Evolutionary conservation across 2,329 filamentous ascomycete species (phyloP).

Genomic region (Acephala macrosclerotiorum): DNA sequence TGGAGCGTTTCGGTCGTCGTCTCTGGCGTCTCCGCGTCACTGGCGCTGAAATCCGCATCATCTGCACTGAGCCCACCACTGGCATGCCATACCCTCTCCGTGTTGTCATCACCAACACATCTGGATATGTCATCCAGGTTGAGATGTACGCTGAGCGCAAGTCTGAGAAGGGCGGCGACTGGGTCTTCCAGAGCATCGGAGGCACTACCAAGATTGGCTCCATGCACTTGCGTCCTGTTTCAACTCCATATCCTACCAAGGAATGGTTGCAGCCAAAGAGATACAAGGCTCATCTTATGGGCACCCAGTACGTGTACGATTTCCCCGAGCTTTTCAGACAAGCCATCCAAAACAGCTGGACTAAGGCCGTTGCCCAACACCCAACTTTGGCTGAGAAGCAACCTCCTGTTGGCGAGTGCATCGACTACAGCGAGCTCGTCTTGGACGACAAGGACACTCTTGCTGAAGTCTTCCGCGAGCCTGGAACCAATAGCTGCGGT

Average conservation of each 20-base stretch:
- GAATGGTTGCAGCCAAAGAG: conserved; percentile 98
- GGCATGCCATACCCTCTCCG: conserved; percentile 90
- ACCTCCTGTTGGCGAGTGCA: conserved; percentile 86
- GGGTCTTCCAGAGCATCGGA: conserved; percentile 98
- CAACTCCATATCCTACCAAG: conserved; percentile 95
- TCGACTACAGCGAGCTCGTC: conserved; percentile 92
- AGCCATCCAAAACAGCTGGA: conserved; percentile 95
- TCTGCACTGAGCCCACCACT: conserved; percentile 89
- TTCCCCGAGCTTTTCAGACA: conserved; percentile 99
- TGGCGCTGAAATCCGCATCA: conserved; percentile 96
- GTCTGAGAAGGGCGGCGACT: conserved; percentile 91
- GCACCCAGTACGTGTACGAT: conserved; percentile 98
- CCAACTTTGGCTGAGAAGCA: conserved; percentile 79
- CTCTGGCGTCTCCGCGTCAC: conserved; percentile 97
- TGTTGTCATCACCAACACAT: conserved; percentile 97
- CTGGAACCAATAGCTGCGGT: conserved; percentile 93
- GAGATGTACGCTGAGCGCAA: conserved; percentile 98
- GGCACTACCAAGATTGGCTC: conserved; percentile 94
- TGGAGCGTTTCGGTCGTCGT: conserved; percentile 94
- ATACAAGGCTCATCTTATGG: conserved; percentile 99
- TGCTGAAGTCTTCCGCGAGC: conserved; percentile 91
- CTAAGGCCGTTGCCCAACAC: conserved; percentile 76
- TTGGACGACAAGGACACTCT: conserved; percentile 93
- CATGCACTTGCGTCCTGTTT: conserved; percentile 92
- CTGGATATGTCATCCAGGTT: conserved; percentile 95